Base-by-base conservation (phyloP, 1,139 yeast genomes). In the Debaryomycetaceae sp. region DNA sequence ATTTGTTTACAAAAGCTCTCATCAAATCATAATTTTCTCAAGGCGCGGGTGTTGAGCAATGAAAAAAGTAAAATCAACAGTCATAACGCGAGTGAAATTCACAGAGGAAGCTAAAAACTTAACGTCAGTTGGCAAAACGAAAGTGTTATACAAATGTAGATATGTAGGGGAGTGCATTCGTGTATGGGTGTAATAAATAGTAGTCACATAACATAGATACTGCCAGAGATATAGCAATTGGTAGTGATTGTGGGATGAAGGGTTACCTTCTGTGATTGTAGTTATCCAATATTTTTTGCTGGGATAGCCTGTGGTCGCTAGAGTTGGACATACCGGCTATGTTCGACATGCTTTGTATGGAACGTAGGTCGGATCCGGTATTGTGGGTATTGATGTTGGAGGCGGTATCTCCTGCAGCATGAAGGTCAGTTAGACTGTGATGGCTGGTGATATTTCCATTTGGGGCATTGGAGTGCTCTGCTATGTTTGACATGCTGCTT, bases 301-400 rank as follows among this genome's bases (percentile, higher is more conserved):
- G 31, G 8, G 31, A 27, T 27, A 27, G 8, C 31, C 33, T 40
- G 24, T 47, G 41, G n/a, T 40, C 37, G 6, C 38, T 8, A 13
- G 37, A 11, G 36, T 44, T 41, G 23, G 42, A 38, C 44, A 48
- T 40, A 11, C 45, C 62, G 20, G 66, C 59, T 38, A 72, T 52
- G 49, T 72, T 69, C 0, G 75, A 59, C 68, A 70, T 69, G 49
- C 76, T 72, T 51, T 66, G 62, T 35, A 69, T 65, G 4, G 67
- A 53, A 34, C 76, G 52, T 34, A 70, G 56, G 44, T 66, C 69
- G 6, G 50, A 51, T 20, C 35, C 44, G 6, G 38, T 43, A 11
- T 41, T 36, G 17, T 40, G 37, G 6, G 42, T 34, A 33, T 34
- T 35, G 24, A 23, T 31, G 23, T 41, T 7, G 56, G 50, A 57